A percentile compares a stretch with the other conserved stretches of the same genome.
These are phyloP conservation scores for Gentiana macrophylla DNA, from an alignment of 257 asterid species.

Conservation along the genomic window DNA sequence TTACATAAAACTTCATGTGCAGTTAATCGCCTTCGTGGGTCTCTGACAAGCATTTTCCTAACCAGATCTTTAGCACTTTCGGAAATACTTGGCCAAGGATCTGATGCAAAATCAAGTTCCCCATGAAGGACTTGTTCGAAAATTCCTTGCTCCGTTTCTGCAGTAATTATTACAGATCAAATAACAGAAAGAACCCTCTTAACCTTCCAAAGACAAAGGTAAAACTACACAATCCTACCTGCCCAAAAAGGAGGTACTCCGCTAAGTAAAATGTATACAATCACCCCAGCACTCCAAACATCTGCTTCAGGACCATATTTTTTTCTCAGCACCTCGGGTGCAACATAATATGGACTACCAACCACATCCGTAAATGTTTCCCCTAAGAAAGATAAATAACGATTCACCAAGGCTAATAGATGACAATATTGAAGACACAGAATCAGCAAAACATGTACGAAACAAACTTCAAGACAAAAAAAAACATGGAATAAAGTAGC, in stretches of 20 bases:
- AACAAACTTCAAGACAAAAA: too few relatives aligned
- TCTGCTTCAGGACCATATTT: constrained; percentile 92
- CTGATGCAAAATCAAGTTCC: constrained; percentile 79
- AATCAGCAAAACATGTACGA: too few relatives aligned
- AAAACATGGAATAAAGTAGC: too few relatives aligned
- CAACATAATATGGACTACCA: constrained; percentile 96
- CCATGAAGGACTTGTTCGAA: constrained; percentile 91
- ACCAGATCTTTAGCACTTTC: constrained; percentile 83
- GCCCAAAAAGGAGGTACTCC: constrained; percentile 99
- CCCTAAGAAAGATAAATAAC: constrained; percentile 33
- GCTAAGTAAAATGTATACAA: constrained; percentile 81
- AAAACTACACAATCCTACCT: constrained; percentile 37
- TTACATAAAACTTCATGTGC: constrained; percentile 92
- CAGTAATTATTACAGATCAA: background rate
- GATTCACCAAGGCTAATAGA: constrained; percentile 1
- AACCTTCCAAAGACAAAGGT: background rate
- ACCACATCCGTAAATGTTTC: constrained; percentile 75
- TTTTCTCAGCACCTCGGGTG: constrained; percentile 88
- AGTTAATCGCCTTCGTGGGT: constrained; percentile 73
- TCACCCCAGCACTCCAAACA: constrained; percentile 98
- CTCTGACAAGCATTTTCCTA: constrained; percentile 81
- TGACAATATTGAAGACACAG: background rate
- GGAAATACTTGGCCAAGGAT: constrained; percentile 96
- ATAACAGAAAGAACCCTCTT: background rate
- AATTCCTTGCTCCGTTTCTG: constrained; percentile 86